These are phyloP conservation scores for Penicillium sp. DNA, from an alignment of 2,329 filamentous ascomycete genomes.

Conservation along the genomic window DNA sequence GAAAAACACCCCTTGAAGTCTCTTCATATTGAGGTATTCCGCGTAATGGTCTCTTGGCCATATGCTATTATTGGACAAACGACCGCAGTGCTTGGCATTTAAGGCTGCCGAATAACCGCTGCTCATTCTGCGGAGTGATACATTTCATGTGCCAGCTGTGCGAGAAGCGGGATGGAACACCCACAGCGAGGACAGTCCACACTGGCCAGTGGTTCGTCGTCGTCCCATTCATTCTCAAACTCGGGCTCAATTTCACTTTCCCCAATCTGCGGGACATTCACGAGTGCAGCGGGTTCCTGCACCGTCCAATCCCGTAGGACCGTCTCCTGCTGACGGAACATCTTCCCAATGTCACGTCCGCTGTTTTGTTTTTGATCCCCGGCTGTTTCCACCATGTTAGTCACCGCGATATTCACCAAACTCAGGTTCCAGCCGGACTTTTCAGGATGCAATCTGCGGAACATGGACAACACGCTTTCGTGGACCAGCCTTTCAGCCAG, in stretches of 20 bases:
- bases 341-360: constrained; percentile 77
- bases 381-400: constrained; percentile 72
- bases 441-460: constrained; percentile 72
- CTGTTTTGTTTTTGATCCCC: constrained; percentile 53
- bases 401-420: constrained; percentile 82
- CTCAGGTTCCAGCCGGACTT: constrained; percentile 75
- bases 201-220: constrained; percentile 31
- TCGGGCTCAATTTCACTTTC: not conserved
- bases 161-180: constrained; percentile 52
- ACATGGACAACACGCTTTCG: constrained; percentile 70
- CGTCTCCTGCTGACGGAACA: constrained; percentile 77
- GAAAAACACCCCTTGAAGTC: too few relatives aligned
- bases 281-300: constrained; percentile 24
- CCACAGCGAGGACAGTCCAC: constrained; percentile 48
- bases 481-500: constrained; percentile 69
- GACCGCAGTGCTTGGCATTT: constrained; percentile 1
- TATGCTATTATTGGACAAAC: not conserved
- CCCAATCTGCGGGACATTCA: not conserved
- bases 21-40: too few relatives aligned
- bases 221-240: constrained; percentile 33
- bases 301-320: constrained; percentile 68
- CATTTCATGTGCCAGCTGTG: constrained; percentile 51
- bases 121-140: constrained; percentile 44
- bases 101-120: constrained; percentile 10
- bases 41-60: too few relatives aligned